Base-by-base conservation (phyloP, 495 filamentous ascomycete genomes). In the Xanthoparmelia taractica region DNA sequence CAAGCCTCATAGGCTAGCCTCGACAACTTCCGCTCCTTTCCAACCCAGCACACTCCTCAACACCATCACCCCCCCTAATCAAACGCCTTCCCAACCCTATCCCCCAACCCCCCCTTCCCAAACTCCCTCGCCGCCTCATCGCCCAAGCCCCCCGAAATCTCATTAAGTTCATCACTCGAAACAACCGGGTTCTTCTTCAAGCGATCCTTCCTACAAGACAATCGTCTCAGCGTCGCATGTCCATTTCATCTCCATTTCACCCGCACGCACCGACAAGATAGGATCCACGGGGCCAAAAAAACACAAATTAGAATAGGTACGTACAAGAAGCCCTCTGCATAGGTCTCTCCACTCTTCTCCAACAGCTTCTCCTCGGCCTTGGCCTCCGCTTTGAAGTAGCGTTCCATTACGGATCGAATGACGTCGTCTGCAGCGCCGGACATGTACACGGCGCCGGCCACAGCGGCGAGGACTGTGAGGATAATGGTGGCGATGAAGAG, bases 171-270 rank as follows among this genome's bases (percentile, higher is more conserved):
- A 27, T 57, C 64, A 23, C 62, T 58, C 10, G 52, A 55, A 11
- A 68, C 63, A 11, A 66, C 52, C 8, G 66, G 66, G 40, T 68
- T 68, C 58, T 68, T 66, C 63, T 68, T 68, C 23, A 68, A 38
- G 23, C 59, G 63, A 37, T 68, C 66, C 63, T 65, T 65, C 29
- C 64, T 65, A 25, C 48, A 18, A n/a, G n/a, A 12, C 37, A 40
- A 12, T 11, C 5, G 34, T 5, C 34, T 4, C 34, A 11, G 34
- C 11, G 34, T 11, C 34, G 34, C 34, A 11, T 4, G 34, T 37
- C 34, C n/a, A n/a, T n/a, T n/a, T n/a, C 34, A 37, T 37, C 34
- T 11, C 34, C 34, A 37, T 6, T 11, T 11, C 34, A 37, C 34
- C 5, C 5, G 5, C 7, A 40, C 15, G 10, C 2, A 13, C 37